Conservation (phyloP, 495 filamentous ascomycete genomes). For the Corynascus novoguineensis region DNA sequence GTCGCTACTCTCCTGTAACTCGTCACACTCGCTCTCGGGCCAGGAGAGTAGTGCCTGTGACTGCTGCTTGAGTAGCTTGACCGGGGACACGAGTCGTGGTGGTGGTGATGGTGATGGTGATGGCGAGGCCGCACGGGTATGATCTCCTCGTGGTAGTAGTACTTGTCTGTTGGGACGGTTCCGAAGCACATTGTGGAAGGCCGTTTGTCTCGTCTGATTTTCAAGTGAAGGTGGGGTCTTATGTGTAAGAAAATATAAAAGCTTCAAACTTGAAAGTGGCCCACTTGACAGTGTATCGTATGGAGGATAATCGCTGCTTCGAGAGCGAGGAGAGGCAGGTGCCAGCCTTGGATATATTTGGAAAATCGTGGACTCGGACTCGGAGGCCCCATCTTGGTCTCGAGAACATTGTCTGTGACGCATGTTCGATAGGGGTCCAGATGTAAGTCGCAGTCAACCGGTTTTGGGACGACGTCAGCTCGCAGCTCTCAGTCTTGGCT, state of each 20-base stretch:
- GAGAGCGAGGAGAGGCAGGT: no score
- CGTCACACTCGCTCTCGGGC: conserved; percentile 32
- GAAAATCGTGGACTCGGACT: no score
- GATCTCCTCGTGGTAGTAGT: conserved; percentile 48
- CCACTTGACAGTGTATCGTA: no score
- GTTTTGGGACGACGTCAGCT: neutral
- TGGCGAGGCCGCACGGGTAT: conserved; percentile 36
- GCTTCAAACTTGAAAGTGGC: no score
- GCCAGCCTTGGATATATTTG: no score
- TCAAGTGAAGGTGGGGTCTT: neutral
- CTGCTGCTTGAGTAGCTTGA: neutral
- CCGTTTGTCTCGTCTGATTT: neutral
- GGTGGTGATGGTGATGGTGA: conserved; percentile 29
- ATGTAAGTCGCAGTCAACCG: neutral
- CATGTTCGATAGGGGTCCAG: neutral
- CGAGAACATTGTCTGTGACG: neutral
- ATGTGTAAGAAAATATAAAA: no score
- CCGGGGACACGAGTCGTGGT: conserved; percentile 6
- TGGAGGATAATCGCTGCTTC: no score
- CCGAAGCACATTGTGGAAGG: conserved; percentile 41
- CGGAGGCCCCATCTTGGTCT: neutral
- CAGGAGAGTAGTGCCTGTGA: conserved; percentile 2
- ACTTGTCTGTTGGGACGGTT: conserved; percentile 31
- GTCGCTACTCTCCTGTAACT: neutral
- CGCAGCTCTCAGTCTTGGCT: no score